Evolutionary conservation across 345 rosid species (phyloP).

Genomic region (Eucalyptus tenuipes): DNA sequence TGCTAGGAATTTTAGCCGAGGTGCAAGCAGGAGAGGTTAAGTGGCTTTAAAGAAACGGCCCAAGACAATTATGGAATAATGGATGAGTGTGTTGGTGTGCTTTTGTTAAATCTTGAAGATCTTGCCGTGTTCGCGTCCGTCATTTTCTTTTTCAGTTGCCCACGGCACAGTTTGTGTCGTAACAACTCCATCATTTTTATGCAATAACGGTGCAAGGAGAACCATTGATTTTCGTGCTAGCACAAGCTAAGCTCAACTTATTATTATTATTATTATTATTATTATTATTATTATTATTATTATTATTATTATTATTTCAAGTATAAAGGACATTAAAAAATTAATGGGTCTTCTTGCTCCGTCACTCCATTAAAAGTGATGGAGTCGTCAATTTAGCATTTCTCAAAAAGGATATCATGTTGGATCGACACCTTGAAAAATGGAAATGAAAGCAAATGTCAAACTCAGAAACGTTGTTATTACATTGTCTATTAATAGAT

Average conservation of each 20-base stretch:
- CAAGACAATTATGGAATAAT: background rate
- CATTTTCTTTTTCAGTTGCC: background rate
- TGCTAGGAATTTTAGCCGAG: background rate
- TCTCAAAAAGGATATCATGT: too few relatives aligned
- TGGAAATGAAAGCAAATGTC: background rate
- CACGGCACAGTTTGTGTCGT: background rate
- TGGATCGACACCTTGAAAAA: background rate
- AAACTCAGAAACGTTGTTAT: background rate
- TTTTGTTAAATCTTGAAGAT: background rate
- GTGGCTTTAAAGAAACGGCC: background rate
- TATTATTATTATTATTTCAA: too few relatives aligned
- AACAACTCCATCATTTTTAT: too few relatives aligned
- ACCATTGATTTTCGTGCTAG: too few relatives aligned
- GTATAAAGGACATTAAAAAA: too few relatives aligned
- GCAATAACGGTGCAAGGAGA: too few relatives aligned
- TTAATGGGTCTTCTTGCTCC: too few relatives aligned
- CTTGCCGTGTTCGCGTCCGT: background rate
- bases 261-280: too few relatives aligned
- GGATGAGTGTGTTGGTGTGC: background rate
- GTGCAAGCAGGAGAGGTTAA: background rate
- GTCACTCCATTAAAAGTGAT: too few relatives aligned
- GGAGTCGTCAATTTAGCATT: too few relatives aligned
- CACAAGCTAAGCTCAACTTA: too few relatives aligned
- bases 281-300: too few relatives aligned
- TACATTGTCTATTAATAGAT: background rate